Conservation (phyloP, 805 yeast species). For the Spathaspora sp. region DNA sequence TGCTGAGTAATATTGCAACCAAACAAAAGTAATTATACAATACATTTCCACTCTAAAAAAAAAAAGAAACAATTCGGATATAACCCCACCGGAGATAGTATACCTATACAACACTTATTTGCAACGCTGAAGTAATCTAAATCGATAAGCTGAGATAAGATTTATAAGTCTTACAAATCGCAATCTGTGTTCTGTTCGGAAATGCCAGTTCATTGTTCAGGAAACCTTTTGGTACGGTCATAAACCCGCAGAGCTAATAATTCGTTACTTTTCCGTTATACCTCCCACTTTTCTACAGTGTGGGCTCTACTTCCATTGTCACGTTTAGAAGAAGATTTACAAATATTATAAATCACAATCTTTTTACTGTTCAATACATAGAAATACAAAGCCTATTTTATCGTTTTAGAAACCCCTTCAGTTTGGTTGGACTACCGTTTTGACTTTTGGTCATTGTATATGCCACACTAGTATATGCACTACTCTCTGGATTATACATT, state of each 20-base stretch:
- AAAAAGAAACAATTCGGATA: neutral
- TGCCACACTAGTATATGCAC: conserved; percentile 50
- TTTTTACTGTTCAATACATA: neutral
- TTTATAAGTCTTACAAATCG: no score
- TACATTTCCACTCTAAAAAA: neutral
- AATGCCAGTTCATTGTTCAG: no score
- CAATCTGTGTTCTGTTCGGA: no score
- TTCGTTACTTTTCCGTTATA: no score
- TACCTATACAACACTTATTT: no score
- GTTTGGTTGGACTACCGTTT: conserved; percentile 17
- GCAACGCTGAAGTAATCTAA: no score
- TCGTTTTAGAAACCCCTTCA: conserved; percentile 29
- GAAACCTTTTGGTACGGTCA: no score
- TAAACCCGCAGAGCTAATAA: no score
- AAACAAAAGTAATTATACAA: no score
- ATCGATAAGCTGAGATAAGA: no score
- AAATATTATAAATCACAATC: neutral
- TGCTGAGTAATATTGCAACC: neutral
- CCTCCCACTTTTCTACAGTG: no score
- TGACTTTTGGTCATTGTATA: conserved; percentile 45
- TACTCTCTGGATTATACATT: conserved; percentile 39
- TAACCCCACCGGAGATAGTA: neutral
- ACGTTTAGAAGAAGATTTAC: neutral
- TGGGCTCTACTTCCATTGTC: no score
- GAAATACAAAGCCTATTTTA: conserved; percentile 7